These are phyloP conservation scores for Microcyclospora tardicrescens DNA, from an alignment of 2,329 filamentous ascomycete genomes.

Conservation along the genomic window DNA sequence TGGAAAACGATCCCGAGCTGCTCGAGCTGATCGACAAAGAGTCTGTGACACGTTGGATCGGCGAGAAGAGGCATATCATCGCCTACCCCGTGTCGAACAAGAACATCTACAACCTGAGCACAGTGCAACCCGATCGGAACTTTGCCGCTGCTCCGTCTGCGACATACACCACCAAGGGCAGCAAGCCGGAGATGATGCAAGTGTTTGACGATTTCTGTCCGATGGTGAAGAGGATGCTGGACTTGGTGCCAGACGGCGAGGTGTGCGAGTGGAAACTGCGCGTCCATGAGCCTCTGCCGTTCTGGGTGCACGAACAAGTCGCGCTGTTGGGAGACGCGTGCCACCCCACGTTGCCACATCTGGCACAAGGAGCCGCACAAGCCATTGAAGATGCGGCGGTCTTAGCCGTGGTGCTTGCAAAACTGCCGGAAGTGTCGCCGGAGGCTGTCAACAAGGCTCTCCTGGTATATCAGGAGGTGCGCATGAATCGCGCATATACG, in stretches of 20 bases:
- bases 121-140: slow-evolving; percentile 47
- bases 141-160: slow-evolving; percentile 45
- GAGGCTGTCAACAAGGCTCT: slow-evolving; percentile 40
- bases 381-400: slow-evolving; percentile 52
- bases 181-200: slow-evolving; percentile 46
- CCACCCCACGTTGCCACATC: slow-evolving; percentile 51
- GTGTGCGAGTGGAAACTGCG: slow-evolving; percentile 55
- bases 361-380: slow-evolving; percentile 52
- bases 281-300: slow-evolving; percentile 48
- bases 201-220: slow-evolving; percentile 50
- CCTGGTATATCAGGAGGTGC: slow-evolving; percentile 42
- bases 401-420: slow-evolving; percentile 38
- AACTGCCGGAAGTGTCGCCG: slow-evolving; percentile 33
- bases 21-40: slow-evolving; percentile 54
- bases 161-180: slow-evolving; percentile 51
- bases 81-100: slow-evolving; percentile 61
- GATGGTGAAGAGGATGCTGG: slow-evolving; percentile 46
- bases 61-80: slow-evolving; percentile 62
- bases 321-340: slow-evolving; percentile 48
- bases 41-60: slow-evolving; percentile 62
- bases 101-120: slow-evolving; percentile 54
- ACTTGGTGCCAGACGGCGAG: slow-evolving; percentile 50
- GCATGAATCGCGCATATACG: slow-evolving; percentile 44
- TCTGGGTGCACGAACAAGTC: slow-evolving; percentile 43
- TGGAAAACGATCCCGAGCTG: slow-evolving; percentile 54